Percentiles rank a stretch among this genome's conserved stretches.
Conservation (phyloP, 352 stramenopile species). For the Phytophthora cactorum region DNA sequence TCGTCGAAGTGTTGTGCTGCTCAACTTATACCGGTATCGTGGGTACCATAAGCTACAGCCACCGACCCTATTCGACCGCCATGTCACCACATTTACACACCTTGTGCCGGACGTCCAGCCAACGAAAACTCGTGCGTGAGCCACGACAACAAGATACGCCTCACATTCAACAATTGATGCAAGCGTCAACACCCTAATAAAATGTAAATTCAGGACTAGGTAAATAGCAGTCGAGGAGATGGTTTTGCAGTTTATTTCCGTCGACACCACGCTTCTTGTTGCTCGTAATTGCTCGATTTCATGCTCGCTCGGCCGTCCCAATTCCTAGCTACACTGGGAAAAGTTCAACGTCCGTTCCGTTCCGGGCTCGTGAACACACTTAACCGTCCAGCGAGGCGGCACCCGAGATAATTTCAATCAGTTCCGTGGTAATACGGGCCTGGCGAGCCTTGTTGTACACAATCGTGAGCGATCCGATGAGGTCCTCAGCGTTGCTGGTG, state of each 20-base stretch:
- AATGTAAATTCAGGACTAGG: not conserved
- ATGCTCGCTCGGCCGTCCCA: constrained; percentile 20
- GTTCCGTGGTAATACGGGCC: constrained; percentile 96
- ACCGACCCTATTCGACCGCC: not conserved
- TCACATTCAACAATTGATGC: not conserved
- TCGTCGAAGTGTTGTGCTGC: no score
- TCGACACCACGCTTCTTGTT: constrained; percentile 37
- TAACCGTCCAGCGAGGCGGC: constrained; percentile 95
- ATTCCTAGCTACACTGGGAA: constrained; percentile 33
- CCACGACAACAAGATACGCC: no score
- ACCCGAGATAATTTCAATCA: constrained; percentile 99
- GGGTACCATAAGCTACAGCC: not conserved
- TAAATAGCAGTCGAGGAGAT: constrained; percentile 29
- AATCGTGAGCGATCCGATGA: constrained; percentile 95
- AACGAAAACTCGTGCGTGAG: no score
- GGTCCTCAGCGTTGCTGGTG: constrained; percentile 97
- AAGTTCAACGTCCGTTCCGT: constrained; percentile 30
- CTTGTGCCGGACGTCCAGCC: not conserved
- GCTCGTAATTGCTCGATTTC: constrained; percentile 37
- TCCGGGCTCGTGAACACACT: constrained; percentile 27
- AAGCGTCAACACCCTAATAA: no score
- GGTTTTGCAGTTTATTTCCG: constrained; percentile 46
- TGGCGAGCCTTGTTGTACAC: constrained; percentile 94
- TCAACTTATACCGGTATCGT: no score
- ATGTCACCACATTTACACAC: not conserved